These are phyloP conservation scores for Pythium myriotylum DNA, from an alignment of 352 stramenopile genomes.

Conservation along the genomic window DNA sequence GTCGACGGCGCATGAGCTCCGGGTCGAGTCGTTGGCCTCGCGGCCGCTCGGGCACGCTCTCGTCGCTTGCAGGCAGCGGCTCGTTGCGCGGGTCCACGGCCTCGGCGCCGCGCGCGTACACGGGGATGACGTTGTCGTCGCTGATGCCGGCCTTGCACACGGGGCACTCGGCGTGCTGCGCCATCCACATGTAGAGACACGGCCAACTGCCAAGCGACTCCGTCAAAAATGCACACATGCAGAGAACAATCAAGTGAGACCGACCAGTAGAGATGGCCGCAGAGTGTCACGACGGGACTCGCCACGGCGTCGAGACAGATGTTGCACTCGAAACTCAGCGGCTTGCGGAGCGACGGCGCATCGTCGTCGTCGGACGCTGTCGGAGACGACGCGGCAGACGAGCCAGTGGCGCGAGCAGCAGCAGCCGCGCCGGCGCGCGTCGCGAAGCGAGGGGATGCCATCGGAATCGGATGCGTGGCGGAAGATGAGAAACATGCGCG, in stretches of 20 bases:
- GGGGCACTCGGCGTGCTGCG: constrained; percentile 81
- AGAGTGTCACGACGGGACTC: constrained; percentile 89
- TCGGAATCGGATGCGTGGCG: background rate
- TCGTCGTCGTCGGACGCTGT: constrained; percentile 7
- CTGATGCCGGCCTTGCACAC: constrained; percentile 92
- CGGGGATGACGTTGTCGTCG: constrained; percentile 88
- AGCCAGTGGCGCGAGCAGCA: constrained; percentile 5
- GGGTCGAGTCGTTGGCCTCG: constrained; percentile 64
- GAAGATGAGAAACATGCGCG: no score
- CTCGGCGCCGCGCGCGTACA: constrained; percentile 82
- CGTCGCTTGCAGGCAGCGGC: constrained; percentile 13
- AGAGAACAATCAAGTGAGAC: constrained; percentile 5
- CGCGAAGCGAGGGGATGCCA: background rate
- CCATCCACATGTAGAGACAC: constrained; percentile 89
- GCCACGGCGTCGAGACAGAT: constrained; percentile 88
- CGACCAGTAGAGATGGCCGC: constrained; percentile 91
- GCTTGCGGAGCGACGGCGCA: constrained; percentile 12
- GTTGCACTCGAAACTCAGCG: constrained; percentile 83
- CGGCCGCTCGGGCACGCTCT: constrained; percentile 54
- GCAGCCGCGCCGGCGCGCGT: constrained; percentile 12
- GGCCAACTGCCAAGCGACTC: constrained; percentile 50
- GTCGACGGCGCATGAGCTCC: constrained; percentile 57
- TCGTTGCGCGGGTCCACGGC: constrained; percentile 60
- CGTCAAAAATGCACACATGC: constrained; percentile 6
- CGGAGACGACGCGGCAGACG: background rate